Conservation (phyloP, 1,284 basidiomycete species). For the Cryptococcus wingfieldii region DNA sequence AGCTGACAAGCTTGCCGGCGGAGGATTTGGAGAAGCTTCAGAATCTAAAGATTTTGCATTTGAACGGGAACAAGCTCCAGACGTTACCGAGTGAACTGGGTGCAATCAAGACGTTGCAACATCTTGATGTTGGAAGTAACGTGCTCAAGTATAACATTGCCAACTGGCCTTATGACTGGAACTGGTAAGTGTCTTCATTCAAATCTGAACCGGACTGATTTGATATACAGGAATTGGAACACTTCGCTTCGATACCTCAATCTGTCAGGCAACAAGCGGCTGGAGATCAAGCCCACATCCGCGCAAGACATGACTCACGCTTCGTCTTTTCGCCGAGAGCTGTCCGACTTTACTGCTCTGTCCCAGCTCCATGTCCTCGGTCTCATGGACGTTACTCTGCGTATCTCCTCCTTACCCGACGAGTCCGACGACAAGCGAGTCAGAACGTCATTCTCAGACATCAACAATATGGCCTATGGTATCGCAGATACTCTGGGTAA, state of each 20-base stretch:
- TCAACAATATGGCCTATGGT: slow-evolving; percentile 92
- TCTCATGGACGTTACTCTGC: slow-evolving; percentile 95
- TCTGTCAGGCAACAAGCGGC: slow-evolving; percentile 77
- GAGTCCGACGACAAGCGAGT: slow-evolving; percentile 88
- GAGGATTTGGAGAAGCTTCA: slow-evolving; percentile 74
- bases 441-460: slow-evolving; percentile 83
- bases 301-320: slow-evolving; percentile 49
- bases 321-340: slow-evolving; percentile 49
- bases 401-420: slow-evolving; percentile 77
- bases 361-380: slow-evolving; percentile 81
- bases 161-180: slow-evolving; percentile 99
- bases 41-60: slow-evolving; percentile 68
- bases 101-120: slow-evolving; percentile 70
- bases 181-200: slow-evolving; percentile 64
- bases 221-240: slow-evolving; percentile 83
- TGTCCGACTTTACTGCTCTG: slow-evolving; percentile 84
- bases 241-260: slow-evolving; percentile 86
- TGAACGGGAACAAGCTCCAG: slow-evolving; percentile 93
- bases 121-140: slow-evolving; percentile 93
- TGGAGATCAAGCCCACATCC: slow-evolving; percentile 73
- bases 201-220: not conserved
- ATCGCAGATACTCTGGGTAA: slow-evolving; percentile 91
- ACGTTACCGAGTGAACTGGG: slow-evolving; percentile 87
- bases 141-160: slow-evolving; percentile 95
- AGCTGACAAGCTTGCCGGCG: slow-evolving; percentile 80